Base-by-base conservation (phyloP, 768 basidiomycete species). In the Suillus weaverae region DNA sequence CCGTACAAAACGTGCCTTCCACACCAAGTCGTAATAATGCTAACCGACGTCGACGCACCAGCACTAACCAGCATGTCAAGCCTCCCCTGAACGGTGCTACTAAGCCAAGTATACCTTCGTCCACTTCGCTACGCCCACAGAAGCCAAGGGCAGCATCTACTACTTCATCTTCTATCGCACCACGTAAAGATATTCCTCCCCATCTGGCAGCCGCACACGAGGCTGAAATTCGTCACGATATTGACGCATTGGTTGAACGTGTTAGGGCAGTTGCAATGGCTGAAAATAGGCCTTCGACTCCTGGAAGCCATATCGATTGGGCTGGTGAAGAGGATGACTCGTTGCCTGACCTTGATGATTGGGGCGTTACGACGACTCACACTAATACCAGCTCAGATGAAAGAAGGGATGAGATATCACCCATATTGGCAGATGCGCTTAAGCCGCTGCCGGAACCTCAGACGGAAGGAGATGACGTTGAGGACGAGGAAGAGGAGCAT, bases 291-390 rank as follows among this genome's bases (percentile, higher is more conserved):
- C 88, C 90, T 14, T 78, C 84, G 18, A 89, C 90, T 1, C 90
- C 90, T 16, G 89, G 88, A 39, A 90, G 87, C 64, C 91, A 94
- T 68, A 89, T 94, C 64, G 92, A 94, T 75, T 95, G 93, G 93
- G 93, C 93, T 48, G 89, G 89, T 41, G 91, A 94, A 68, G 92
- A 95, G 63, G 92, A 94, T 67, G 85, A 86, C 66, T 87, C 84
- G 66, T 79, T 95, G 2, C 92, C 93, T 6, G 91, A 92, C 75
- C 81, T 95, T 33, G 86, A 94, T 72, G 93, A 95, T 72, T 95
- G 93, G 93, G 91, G 89, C 22, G 84, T 92, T 53, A 81, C 81
- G 22, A 80, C 86, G 20, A 76, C 32, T 35, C 53, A 33, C 5
- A 53, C 74, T 22, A 74, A 77, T 62, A 66, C 64, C 36, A 51